phyloP scores from a whole-genome alignment of 164 flowering plant genomes.

The Chloranthus sessilifolius region DNA sequence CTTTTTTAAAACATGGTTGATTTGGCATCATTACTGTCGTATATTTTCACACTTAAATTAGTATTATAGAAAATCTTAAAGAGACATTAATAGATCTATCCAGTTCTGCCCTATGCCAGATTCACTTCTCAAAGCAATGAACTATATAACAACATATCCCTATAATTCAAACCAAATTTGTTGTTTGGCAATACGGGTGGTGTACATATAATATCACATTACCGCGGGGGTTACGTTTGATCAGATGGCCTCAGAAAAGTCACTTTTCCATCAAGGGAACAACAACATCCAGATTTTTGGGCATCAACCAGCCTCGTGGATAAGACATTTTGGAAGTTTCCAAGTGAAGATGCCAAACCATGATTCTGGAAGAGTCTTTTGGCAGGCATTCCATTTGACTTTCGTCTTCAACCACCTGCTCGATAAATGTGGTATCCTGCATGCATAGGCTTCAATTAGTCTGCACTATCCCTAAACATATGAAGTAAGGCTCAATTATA shows the following conservation, averaged over 20 bases:
- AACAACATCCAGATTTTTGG: slow-evolving; percentile 39
- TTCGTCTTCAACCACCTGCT: slow-evolving; percentile 90
- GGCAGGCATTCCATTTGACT: slow-evolving; percentile 83
- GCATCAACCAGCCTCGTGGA: slow-evolving; percentile 46
- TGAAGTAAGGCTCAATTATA: too few species aligned
- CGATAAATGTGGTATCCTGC: slow-evolving; percentile 70
- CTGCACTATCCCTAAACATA: too few species aligned
- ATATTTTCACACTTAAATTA: too few species aligned
- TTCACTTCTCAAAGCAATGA: too few species aligned
- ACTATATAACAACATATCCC: too few species aligned
- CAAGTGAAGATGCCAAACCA: slow-evolving; percentile 64
- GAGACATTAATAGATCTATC: too few species aligned
- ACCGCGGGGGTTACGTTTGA: slow-evolving; percentile 14
- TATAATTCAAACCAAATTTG: neutral
- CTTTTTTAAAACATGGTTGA: too few species aligned
- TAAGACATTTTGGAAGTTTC: slow-evolving; percentile 34
- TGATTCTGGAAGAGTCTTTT: slow-evolving; percentile 39
- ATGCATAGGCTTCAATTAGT: neutral
- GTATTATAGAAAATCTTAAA: too few species aligned
- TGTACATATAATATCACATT: too few species aligned
- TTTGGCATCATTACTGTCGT: too few species aligned
- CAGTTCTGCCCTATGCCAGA: too few species aligned
- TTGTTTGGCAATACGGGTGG: too few species aligned
- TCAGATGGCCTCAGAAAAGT: neutral
- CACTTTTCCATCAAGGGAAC: slow-evolving; percentile 14